Evolutionary conservation across 257 asterid genomes (phyloP), one percentile per base, ranked within the genome.

Genomic region (Coffea eugenioides): DNA sequence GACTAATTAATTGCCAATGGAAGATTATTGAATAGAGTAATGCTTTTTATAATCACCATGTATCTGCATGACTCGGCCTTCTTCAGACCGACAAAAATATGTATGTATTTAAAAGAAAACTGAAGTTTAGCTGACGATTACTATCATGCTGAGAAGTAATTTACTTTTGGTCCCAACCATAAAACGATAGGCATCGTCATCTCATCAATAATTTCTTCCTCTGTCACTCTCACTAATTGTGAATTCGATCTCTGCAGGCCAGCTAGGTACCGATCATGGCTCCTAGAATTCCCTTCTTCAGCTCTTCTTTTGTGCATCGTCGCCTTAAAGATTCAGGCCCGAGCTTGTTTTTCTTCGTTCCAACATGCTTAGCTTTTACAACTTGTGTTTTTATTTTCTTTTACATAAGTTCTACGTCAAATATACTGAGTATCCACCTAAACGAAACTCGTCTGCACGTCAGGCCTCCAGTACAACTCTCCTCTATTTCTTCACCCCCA

Each of bases 301-400:
- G 31, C 25, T 43, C 21, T 27, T 23, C 75, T 16, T 71, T 34
- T 12, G 54, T 71, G 41, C 82, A 68, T 41, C 76, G 76, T 39
- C 80, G 61, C 46, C 5, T 76, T 27, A 83, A 59, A 39, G 82
- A 65, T 56, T 62, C 79, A 59, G 54, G 57, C 57, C 78, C 54
- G 46, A 69, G 69, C 31, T 52, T 86, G 31, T 84, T 78, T 18
- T 57, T 57, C 78, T 75, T 81, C 12, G 51, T 84, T 15, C 83
- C 89, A 20, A 27, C 73, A 48, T 69, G 80, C 77, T 68, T 85
- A 73, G 89, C 90, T 79, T 80, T 85, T n/a, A 12, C 83, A 36
- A 86, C 81, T 72, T 82, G 88, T 2, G 15, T 84, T 64, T 73
- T 84, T 10, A 65, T 90, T 11, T 62, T 84, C 39, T 34, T 80